phyloP scores from a whole-genome alignment of 495 filamentous ascomycete genomes.

The Penicillium alfredii region DNA sequence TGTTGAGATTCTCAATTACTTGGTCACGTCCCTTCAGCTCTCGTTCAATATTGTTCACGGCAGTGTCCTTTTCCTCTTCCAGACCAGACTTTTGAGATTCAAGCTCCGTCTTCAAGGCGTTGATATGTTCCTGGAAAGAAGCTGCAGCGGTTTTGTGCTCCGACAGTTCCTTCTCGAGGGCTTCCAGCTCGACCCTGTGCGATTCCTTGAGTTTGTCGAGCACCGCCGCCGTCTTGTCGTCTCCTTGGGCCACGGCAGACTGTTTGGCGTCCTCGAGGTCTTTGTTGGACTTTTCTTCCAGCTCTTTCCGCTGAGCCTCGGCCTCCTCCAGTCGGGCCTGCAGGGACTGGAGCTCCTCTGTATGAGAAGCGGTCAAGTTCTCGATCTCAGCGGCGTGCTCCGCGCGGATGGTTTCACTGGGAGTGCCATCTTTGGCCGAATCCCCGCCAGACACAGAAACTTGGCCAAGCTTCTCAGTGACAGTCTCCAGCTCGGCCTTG shows the following conservation, averaged over 20 bases:
- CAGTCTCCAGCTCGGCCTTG: slow-evolving; percentile 33
- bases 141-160: slow-evolving; percentile 33
- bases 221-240: slow-evolving; percentile 28
- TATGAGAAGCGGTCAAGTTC: slow-evolving; percentile 31
- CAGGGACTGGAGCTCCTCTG: slow-evolving; percentile 33
- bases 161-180: slow-evolving; percentile 32
- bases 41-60: slow-evolving; percentile 31
- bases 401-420: slow-evolving; percentile 27
- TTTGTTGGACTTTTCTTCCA: slow-evolving; percentile 36
- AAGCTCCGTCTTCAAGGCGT: slow-evolving; percentile 34
- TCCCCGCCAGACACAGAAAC: slow-evolving; percentile 28
- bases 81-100: slow-evolving; percentile 27
- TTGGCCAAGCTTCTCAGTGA: slow-evolving; percentile 36
- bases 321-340: slow-evolving; percentile 35
- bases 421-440: slow-evolving; percentile 17
- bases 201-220: slow-evolving; percentile 36
- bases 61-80: slow-evolving; percentile 37
- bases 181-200: slow-evolving; percentile 35
- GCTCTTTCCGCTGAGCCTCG: slow-evolving; percentile 33
- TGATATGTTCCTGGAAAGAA: slow-evolving; percentile 35
- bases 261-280: slow-evolving; percentile 39
- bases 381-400: slow-evolving; percentile 37
- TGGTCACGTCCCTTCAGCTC: slow-evolving; percentile 40
- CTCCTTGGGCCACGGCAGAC: slow-evolving; percentile 30
- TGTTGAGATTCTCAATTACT: slow-evolving; percentile 40